Percentiles rank a stretch among this genome's conserved stretches.
phyloP scores from a whole-genome alignment of 176 grass and related monocot species.

The Lolium rigidum region DNA sequence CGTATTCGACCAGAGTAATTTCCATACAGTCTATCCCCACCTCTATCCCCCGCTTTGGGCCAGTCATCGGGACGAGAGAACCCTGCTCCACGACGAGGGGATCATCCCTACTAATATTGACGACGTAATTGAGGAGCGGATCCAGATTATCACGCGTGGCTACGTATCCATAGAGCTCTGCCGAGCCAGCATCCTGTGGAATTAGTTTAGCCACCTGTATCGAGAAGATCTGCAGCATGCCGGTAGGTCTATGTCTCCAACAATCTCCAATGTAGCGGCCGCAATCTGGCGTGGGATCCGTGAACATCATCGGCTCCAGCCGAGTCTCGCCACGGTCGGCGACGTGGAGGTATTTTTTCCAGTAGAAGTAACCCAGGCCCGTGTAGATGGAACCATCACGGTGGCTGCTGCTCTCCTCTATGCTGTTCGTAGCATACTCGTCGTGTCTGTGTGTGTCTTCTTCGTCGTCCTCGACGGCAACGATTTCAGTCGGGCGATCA shows the following conservation, averaged over 20 bases:
- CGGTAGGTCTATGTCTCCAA: too few species aligned
- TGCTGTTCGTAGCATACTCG: neutral
- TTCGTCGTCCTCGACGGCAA: neutral
- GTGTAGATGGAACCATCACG: neutral
- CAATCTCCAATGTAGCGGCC: neutral
- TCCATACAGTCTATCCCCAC: too few species aligned
- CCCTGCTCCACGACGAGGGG: neutral
- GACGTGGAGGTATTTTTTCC: neutral
- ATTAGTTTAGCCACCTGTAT: neutral
- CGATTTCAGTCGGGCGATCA: neutral
- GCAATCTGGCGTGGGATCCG: neutral
- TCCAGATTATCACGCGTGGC: neutral
- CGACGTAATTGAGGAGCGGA: neutral
- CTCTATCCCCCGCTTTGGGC: neutral
- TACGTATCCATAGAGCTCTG: slow-evolving; percentile 23
- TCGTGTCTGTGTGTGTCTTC: neutral
- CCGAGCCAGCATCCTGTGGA: neutral
- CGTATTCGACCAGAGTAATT: neutral
- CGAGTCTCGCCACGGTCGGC: neutral
- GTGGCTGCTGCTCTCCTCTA: neutral
- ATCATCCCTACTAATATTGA: slow-evolving; percentile 13
- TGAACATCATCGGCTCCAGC: neutral
- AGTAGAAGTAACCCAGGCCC: neutral
- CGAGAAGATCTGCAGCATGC: neutral
- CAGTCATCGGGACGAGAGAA: neutral